These are phyloP conservation scores for Castanea mollissima DNA, from an alignment of 306 rosid species.

Conservation along the genomic window DNA sequence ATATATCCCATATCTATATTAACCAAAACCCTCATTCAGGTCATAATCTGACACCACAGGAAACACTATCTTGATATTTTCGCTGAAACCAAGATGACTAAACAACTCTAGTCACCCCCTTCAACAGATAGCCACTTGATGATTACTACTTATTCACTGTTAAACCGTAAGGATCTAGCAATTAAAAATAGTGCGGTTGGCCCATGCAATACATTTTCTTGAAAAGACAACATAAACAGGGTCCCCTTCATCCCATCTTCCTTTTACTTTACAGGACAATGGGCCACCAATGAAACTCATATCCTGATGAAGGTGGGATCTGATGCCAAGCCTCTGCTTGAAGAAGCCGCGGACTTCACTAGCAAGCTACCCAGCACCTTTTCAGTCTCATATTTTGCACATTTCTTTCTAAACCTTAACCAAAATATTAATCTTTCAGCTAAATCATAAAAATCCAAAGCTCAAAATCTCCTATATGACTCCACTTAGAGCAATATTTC, in stretches of 20 bases:
- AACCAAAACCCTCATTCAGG: background rate
- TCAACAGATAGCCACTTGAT: background rate
- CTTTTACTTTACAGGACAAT: background rate
- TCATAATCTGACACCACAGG: background rate
- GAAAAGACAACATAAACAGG: background rate
- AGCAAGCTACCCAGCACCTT: background rate
- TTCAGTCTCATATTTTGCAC: slow-evolving; percentile 1
- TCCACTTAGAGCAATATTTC: slow-evolving; percentile 1
- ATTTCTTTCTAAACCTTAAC: background rate
- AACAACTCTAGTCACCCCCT: background rate
- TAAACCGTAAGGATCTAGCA: background rate
- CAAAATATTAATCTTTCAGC: slow-evolving; percentile 2
- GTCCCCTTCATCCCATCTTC: background rate
- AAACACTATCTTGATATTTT: background rate
- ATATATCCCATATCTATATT: background rate
- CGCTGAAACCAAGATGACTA: background rate
- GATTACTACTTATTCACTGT: background rate
- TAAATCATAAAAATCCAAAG: background rate
- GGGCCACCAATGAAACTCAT: background rate
- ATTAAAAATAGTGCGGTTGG: background rate
- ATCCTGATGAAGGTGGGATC: slow-evolving; percentile 7
- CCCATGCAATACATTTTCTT: background rate
- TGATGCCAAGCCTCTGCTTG: background rate
- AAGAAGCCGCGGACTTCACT: background rate
- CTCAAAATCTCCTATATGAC: slow-evolving; percentile 3